phyloP scores from a whole-genome alignment of 2,329 filamentous ascomycete species.

The Hymenoscyphus fraxineus region DNA sequence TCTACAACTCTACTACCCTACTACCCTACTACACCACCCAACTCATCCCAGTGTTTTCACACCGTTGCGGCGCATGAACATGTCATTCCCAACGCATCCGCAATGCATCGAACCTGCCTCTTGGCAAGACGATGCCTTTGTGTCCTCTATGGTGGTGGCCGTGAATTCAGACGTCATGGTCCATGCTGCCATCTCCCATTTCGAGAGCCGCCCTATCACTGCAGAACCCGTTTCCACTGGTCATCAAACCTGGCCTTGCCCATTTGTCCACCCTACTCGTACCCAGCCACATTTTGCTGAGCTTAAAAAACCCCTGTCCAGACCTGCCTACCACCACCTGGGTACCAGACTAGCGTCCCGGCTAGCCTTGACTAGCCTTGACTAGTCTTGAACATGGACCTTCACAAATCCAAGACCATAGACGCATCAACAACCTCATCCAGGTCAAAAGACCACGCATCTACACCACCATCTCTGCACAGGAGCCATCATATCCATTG shows the following conservation, averaged over 20 bases:
- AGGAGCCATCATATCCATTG: not conserved
- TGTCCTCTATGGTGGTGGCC: not conserved
- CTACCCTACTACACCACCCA: no score
- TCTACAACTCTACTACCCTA: no score
- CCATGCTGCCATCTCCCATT: not conserved
- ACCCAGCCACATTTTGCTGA: not conserved
- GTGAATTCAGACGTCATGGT: not conserved
- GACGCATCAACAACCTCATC: conserved; percentile 10
- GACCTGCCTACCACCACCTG: no score
- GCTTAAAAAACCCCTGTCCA: not conserved
- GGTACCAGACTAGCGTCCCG: no score
- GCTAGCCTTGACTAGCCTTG: no score
- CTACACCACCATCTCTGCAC: not conserved
- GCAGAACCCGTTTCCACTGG: no score
- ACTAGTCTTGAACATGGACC: not conserved
- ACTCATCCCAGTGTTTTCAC: no score
- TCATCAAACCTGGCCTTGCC: no score
- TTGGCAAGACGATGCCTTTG: not conserved
- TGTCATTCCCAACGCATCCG: not conserved
- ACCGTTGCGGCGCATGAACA: not conserved
- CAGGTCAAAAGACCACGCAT: not conserved
- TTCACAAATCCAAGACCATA: not conserved
- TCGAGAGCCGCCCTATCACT: conserved; percentile 4
- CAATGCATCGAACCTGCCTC: not conserved
- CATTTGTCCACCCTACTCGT: not conserved